Conservation (phyloP, 208 protist genomes). For the Leishmania braziliensis region DNA sequence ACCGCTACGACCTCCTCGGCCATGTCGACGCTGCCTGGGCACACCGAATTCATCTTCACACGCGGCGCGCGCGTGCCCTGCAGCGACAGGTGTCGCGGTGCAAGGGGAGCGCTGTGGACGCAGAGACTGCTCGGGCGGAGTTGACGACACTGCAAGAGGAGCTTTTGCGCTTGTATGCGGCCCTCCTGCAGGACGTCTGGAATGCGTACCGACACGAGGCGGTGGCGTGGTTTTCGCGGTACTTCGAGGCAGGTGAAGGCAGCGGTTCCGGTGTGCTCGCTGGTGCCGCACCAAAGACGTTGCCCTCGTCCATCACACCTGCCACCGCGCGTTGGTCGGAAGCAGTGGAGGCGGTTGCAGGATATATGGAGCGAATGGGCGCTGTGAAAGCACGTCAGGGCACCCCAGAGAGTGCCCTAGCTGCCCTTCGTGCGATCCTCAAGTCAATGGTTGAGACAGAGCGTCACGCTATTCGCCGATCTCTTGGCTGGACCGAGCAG, state of each 20-base stretch:
- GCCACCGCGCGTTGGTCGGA: conserved; percentile 71
- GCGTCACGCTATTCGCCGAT: conserved; percentile 37
- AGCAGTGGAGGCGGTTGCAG: conserved; percentile 66
- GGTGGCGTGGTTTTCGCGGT: conserved; percentile 51
- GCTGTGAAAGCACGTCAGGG: conserved; percentile 2
- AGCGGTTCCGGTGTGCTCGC: conserved; percentile 31
- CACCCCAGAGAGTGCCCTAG: not conserved
- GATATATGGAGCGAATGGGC: conserved; percentile 31
- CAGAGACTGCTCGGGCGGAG: conserved; percentile 18
- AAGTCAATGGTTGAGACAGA: conserved; percentile 59
- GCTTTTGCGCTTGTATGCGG: conserved; percentile 43
- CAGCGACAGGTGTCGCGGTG: conserved; percentile 13
- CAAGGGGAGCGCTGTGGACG: conserved; percentile 9
- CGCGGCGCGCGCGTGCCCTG: conserved; percentile 29
- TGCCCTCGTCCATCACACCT: conserved; percentile 53
- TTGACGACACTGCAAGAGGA: conserved; percentile 28
- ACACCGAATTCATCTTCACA: conserved; percentile 57
- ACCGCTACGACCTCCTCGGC: conserved; percentile 74
- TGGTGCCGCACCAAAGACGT: conserved; percentile 28
- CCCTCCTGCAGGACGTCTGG: conserved; percentile 74
- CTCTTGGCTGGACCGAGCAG: conserved; percentile 42
- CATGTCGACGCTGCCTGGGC: conserved; percentile 76
- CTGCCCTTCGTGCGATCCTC: conserved; percentile 50
- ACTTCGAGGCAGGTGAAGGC: conserved; percentile 30
- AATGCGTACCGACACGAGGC: conserved; percentile 78